phyloP scores from a whole-genome alignment of 1,284 basidiomycete species.

The Tylopilus orsonianus region DNA sequence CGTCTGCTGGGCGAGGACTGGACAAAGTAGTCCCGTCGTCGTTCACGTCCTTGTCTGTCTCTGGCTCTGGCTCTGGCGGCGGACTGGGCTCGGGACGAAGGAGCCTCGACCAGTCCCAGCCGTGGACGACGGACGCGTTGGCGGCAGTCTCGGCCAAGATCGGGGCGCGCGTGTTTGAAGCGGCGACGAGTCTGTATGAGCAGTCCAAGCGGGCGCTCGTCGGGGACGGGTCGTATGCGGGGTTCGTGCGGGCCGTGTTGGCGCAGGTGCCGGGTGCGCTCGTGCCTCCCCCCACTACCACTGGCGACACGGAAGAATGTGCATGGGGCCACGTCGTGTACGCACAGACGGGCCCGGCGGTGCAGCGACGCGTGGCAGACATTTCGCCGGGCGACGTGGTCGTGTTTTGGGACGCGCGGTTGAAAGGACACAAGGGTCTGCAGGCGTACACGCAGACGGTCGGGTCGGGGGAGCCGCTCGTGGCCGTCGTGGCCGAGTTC shows the following conservation, averaged over 20 bases:
- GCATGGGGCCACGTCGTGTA: conserved; percentile 75
- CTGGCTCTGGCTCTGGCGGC: conserved; percentile 8
- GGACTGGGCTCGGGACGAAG: background rate
- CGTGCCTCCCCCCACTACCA: conserved; percentile 15
- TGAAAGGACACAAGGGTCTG: conserved; percentile 88
- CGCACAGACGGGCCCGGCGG: conserved; percentile 63
- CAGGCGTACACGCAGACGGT: conserved; percentile 68
- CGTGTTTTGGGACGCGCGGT: conserved; percentile 70
- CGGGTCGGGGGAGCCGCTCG: conserved; percentile 50
- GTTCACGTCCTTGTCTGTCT: background rate
- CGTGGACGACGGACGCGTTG: conserved; percentile 60
- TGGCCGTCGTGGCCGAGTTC: conserved; percentile 79
- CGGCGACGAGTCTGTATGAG: conserved; percentile 65
- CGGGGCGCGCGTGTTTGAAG: conserved; percentile 72
- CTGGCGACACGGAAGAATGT: conserved; percentile 25
- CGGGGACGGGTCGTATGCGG: conserved; percentile 80
- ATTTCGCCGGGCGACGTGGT: conserved; percentile 86
- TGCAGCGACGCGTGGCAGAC: conserved; percentile 74
- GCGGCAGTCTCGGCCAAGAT: conserved; percentile 69
- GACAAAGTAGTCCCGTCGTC: conserved; percentile 4
- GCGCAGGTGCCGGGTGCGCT: conserved; percentile 57
- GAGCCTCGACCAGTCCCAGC: conserved; percentile 31
- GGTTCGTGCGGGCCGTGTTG: conserved; percentile 72
- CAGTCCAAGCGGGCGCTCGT: conserved; percentile 74
- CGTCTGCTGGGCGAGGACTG: conserved; percentile 17